Evolutionary conservation across 805 yeast genomes (phyloP).

Genomic region (Sungouiozyma intestinalis): DNA sequence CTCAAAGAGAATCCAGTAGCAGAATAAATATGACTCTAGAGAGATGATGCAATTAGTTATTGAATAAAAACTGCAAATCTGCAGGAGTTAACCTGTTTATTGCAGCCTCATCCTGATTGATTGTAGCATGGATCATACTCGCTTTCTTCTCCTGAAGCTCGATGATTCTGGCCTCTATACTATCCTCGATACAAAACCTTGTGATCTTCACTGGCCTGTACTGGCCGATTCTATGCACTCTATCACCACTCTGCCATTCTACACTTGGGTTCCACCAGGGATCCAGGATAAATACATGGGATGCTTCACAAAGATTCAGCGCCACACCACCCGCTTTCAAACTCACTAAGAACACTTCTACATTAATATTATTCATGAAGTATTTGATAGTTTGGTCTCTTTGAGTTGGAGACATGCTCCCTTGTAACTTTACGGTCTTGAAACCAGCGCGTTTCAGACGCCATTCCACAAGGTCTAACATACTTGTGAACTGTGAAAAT

Average conservation of each 20-base stretch:
- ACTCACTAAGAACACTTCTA: constrained; percentile 89
- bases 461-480: constrained; percentile 96
- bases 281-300: constrained; percentile 89
- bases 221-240: constrained; percentile 97
- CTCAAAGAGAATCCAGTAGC: not conserved
- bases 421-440: constrained; percentile 86
- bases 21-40: too few species aligned
- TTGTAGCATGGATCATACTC: constrained; percentile 94
- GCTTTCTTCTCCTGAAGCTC: constrained; percentile 97
- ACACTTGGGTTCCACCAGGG: constrained; percentile 99
- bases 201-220: constrained; percentile 88
- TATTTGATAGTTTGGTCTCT: constrained; percentile 83
- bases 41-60: constrained; percentile 39
- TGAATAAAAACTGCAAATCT: constrained; percentile 89
- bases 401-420: constrained; percentile 94
- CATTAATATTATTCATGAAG: constrained; percentile 86
- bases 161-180: constrained; percentile 90
- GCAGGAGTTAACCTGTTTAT: constrained; percentile 82
- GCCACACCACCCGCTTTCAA: constrained; percentile 99
- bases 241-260: constrained; percentile 97
- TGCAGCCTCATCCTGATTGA: constrained; percentile 86
- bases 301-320: constrained; percentile 88
- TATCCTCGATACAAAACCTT: constrained; percentile 88
- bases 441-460: constrained; percentile 90
- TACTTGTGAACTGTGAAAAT: constrained; percentile 92